Percentiles rank a stretch among this genome's conserved stretches.
phyloP scores from a whole-genome alignment of 2,329 filamentous ascomycete genomes.

The Botryotinia globosa region DNA sequence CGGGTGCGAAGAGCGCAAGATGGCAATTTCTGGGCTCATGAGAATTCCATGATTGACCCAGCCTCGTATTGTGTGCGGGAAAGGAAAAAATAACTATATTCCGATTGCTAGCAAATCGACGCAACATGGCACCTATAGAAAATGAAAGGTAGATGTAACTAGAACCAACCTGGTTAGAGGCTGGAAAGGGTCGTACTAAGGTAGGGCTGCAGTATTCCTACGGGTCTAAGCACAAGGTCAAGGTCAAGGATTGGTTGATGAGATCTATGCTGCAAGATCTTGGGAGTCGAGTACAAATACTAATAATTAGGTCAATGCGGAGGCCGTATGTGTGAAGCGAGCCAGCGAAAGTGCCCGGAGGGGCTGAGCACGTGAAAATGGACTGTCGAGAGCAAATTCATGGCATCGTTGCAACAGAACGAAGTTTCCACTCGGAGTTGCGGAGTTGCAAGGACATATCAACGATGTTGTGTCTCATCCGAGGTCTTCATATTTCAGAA shows the following conservation, averaged over 20 bases:
- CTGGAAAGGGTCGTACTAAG: not conserved
- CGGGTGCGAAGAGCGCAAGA: not conserved
- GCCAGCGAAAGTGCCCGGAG: not conserved
- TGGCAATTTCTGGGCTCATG: not conserved
- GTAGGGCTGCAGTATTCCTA: slow-evolving; percentile 3
- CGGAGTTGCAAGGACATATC: not conserved
- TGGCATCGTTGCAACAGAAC: not conserved
- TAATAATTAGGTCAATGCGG: not conserved
- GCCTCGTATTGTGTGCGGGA: not conserved
- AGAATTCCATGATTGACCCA: not conserved
- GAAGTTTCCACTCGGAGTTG: not conserved
- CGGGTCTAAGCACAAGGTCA: not conserved
- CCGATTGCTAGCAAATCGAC: not conserved
- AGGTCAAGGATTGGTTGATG: not conserved
- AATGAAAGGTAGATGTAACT: not conserved
- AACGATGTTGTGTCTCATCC: not conserved
- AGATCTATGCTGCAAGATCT: slow-evolving; percentile 8
- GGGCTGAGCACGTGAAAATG: not conserved
- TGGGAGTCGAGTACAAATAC: not conserved
- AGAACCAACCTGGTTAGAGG: slow-evolving; percentile 2
- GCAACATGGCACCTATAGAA: not conserved
- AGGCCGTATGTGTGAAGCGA: not conserved
- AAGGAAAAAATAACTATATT: not conserved
- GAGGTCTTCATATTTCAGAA: not conserved
- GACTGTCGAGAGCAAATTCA: not conserved